Evolutionary conservation across 352 stramenopile genomes (phyloP), one percentile per base, ranked within the genome.

Genomic region (Pythium folliculosum): DNA sequence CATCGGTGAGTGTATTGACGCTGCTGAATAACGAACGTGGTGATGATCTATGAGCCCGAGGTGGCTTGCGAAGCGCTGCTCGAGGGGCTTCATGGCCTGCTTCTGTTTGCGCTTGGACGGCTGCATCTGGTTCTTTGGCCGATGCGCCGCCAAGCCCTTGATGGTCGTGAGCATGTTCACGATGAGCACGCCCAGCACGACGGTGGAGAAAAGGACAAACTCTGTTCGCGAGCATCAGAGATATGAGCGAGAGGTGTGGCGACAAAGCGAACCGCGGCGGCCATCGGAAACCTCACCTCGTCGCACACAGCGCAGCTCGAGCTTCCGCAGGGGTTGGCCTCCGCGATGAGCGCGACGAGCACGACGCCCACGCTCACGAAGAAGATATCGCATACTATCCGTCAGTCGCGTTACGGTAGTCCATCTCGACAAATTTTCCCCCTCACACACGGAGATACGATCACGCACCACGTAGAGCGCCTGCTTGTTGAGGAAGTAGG

Each of bases 81-180:
- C 83, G 51, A 91, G 79, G 76, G 88, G 64, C 81, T 92, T 86
- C 75, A 94, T 89, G 50, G 88, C 82, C 54, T 91, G 79, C 71
- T 94, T 93, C 63, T 94, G 85, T 9, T 86, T 84, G 59, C 77
- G 38, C 38, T 44, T 44, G 38, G 38, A 44, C 38, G 38, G 17
- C 65, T 91, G 82, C 30, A 95, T 82, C 53, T 94, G 88, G 62
- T 91, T 94, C 66, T 94, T 95, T 16, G 94, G 73, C 6, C 82
- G 82, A 63, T 95, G 86, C 19, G 88, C 85, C 14, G 92, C 76
- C 32, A 86, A 94, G 27, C 88, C 88, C 72, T 95, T 94, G 77
- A 95, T 95, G 19, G 85, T 94, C 37, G 88, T 86, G 16, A 95
- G 76, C 82, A 95, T 95, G 45, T 77, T 91, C 52, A 95, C 84